Evolutionary conservation across 192 early-diverging fungal genomes (phyloP).

Genomic region (Backusella sp.): DNA sequence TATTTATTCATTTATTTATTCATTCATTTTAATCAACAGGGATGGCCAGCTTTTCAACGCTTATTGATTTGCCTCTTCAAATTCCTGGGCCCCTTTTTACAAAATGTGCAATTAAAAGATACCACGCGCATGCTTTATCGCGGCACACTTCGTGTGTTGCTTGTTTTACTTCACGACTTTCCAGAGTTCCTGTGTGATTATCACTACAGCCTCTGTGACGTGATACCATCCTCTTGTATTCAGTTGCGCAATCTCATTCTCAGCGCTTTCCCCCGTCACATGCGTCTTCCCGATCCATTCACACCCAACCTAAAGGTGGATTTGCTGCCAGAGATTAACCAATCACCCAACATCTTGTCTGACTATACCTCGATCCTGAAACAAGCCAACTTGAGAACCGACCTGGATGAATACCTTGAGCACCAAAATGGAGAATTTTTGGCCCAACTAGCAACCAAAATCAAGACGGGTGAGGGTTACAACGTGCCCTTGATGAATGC

Average conservation of each 20-base stretch:
- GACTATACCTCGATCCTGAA: constrained; percentile 71
- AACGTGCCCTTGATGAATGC: constrained; percentile 83
- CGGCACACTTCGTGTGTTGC: constrained; percentile 84
- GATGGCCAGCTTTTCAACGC: constrained; percentile 85
- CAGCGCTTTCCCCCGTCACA: constrained; percentile 93
- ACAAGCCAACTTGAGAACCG: constrained; percentile 61
- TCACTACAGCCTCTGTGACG: constrained; percentile 88
- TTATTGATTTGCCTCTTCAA: constrained; percentile 82
- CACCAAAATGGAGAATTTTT: constrained; percentile 41
- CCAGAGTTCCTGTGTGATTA: constrained; percentile 96
- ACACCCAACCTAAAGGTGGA: constrained; percentile 94
- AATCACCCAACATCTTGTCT: constrained; percentile 83
- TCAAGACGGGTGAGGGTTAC: constrained; percentile 52
- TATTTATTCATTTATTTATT: background rate
- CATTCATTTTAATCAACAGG: constrained; percentile 29
- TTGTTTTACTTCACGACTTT: constrained; percentile 94
- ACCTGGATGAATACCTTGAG: constrained; percentile 72
- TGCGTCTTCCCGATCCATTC: constrained; percentile 96
- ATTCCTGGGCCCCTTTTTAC: constrained; percentile 86
- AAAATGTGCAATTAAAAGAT: constrained; percentile 64
- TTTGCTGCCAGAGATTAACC: constrained; percentile 83
- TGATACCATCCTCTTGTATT: constrained; percentile 87
- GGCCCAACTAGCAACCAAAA: constrained; percentile 34
- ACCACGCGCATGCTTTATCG: constrained; percentile 84
- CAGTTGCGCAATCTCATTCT: constrained; percentile 96